phyloP scores from a whole-genome alignment of 1,284 basidiomycete species.

The Ceratobasidium sp. region DNA sequence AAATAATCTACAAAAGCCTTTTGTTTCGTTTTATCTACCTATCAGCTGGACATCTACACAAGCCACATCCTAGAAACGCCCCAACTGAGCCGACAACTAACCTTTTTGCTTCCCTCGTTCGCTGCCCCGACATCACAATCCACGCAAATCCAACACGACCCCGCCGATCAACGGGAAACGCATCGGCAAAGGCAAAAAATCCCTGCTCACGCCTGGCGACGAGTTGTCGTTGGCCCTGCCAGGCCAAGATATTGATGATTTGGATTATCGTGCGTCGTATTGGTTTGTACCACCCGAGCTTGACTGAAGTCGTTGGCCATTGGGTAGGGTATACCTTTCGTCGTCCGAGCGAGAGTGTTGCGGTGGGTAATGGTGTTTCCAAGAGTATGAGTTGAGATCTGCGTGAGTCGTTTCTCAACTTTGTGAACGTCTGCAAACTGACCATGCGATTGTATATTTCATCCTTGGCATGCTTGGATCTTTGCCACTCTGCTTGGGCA shows the following conservation, averaged over 20 bases:
- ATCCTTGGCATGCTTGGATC: background rate
- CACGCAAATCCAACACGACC: background rate
- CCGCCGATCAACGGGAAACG: conserved; percentile 76
- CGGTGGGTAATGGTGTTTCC: conserved; percentile 66
- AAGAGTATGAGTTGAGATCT: conserved; percentile 70
- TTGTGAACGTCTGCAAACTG: background rate
- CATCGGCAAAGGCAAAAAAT: conserved; percentile 69
- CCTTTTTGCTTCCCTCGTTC: no score
- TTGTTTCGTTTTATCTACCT: no score
- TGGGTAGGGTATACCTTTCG: conserved; percentile 65
- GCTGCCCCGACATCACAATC: no score
- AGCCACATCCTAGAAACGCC: no score
- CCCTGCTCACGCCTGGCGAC: conserved; percentile 79
- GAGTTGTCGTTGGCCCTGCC: conserved; percentile 83
- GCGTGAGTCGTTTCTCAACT: conserved; percentile 57
- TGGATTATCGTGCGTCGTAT: conserved; percentile 68
- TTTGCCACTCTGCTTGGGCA: background rate
- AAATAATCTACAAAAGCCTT: background rate
- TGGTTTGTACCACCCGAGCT: background rate
- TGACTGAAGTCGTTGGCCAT: conserved; percentile 45
- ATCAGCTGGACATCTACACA: no score
- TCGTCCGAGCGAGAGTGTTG: conserved; percentile 64
- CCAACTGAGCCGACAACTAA: no score
- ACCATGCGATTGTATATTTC: background rate
- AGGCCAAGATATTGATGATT: conserved; percentile 62